Evolutionary conservation across 2,329 filamentous ascomycete species (phyloP), one percentile per base, ranked within the genome.

Genomic region (Neospermospora avenae): DNA sequence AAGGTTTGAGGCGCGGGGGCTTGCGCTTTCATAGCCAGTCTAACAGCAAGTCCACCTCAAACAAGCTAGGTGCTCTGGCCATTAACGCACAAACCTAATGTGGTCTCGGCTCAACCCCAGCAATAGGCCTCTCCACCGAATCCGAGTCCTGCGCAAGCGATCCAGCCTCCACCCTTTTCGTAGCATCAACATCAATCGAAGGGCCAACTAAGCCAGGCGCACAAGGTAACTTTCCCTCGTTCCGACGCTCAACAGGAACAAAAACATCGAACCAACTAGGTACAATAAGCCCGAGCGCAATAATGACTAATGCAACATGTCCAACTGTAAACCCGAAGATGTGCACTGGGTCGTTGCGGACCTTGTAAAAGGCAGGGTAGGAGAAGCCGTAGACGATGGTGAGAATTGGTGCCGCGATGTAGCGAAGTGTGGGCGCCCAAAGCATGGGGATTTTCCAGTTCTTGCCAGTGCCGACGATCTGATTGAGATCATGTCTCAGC

Each of bases 281-380:
- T 31, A 44, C 51, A 2, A 54, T 44, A 20, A 42, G 11, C 18
- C 51, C 51, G 8, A 54, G 16, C 11, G 14, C 51, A n/a, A 54
- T 31, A 20, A 54, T 54, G 13, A 54, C 39, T 16, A 54, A 54
- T 41, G 22, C 35, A 22, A 54, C 10, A 42, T 54, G 51, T 20
- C 35, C 51, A 13, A 54, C 35, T 11, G 25, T 25, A 16, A 54
- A 54, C n/a, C 39, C 51, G 14, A 54, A 42, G 20, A 54, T 54
- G 16, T 54, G 39, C 51, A 54, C 42, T 8, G 51, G 51, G n/a
- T 54, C 51, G 25, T 54, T 54, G 35, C 51, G 35, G n/a, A 54
- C 51, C 20, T 22, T 22, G 24, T 42, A 54, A 22, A 54, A 54
- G 25, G 20, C 35, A 22, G 51, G 35, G 14, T 54, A 54, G 35